These are phyloP conservation scores for Tylopilus plumbeoviolaceoides DNA, from an alignment of 768 basidiomycete species.

Conservation along the genomic window DNA sequence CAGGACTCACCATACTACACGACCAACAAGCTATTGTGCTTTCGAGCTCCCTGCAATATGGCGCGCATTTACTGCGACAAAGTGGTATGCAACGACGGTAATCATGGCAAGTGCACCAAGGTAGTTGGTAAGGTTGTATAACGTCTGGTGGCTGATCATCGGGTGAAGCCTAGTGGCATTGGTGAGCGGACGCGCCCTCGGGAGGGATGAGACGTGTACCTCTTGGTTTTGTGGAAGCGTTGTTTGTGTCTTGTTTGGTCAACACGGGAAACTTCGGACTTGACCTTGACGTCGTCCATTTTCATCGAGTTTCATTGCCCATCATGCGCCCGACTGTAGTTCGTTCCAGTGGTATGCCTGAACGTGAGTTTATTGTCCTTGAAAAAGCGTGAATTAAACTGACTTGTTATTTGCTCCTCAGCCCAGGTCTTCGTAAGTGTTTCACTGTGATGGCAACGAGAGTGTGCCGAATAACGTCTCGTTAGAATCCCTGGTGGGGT, in stretches of 20 bases:
- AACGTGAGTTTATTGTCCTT: conserved; percentile 49
- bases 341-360: conserved; percentile 75
- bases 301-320: conserved; percentile 8
- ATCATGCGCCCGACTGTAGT: conserved; percentile 51
- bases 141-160: conserved; percentile 80
- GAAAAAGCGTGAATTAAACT: neutral
- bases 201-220: too few relatives aligned
- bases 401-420: conserved; percentile 27
- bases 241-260: conserved; percentile 34
- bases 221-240: neutral
- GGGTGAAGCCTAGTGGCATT: neutral
- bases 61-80: conserved; percentile 80
- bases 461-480: conserved; percentile 2
- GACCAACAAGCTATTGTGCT: neutral
- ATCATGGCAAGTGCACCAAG: conserved; percentile 85
- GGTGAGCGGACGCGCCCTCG: neutral
- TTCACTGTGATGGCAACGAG: neutral
- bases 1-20: conserved; percentile 7
- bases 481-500: conserved; percentile 90
- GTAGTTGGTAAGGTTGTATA: conserved; percentile 78
- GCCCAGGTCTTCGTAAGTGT: conserved; percentile 79
- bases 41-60: conserved; percentile 32
- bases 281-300: neutral
- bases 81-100: conserved; percentile 85
- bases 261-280: conserved; percentile 28